Base-by-base conservation (phyloP, 2,329 filamentous ascomycete genomes). In the Ceratocystis eucalypticola region DNA sequence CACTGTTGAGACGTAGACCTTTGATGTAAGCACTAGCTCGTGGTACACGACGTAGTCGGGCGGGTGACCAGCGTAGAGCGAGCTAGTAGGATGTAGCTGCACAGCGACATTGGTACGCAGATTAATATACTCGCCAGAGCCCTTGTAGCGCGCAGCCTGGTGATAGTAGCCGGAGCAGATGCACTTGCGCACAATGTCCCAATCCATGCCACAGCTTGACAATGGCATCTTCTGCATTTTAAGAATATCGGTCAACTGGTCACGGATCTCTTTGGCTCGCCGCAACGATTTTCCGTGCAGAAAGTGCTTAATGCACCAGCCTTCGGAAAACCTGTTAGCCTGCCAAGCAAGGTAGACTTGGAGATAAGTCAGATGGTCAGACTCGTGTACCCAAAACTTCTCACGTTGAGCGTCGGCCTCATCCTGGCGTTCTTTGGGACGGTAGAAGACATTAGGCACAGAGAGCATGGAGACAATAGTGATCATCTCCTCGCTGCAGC, bases 131-230 rank as follows among this genome's bases (percentile, higher is more conserved):
- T 99, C 95, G 71, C 94, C 94, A 17, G 96, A 90, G 2, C 94
- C 95, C 77, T 96, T 96, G 69, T 95, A 91, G 72, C 92, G 91
- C 37, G 94, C 94, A 5, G 94, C 94, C 78, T 99, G 94, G 73
- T 97, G 93, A 77, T 97, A 99, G 79, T 96, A 99, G 12, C 94
- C 94, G 0, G 89, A 91, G 79, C 95, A 99, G 73, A 99, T 96
- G 74, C 93, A 97, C 75, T 94, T 93, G 69, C 94, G 87, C 66
- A 97, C 91, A 8, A 95, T 80, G 74, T 99, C 95, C 89, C 94
- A 96, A 77, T 99, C 95, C 55, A 93, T 97, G 41, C 94, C 94
- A 72, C 92, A 96, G 75, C 88, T 92, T 55, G 85, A 79, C 71
- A 97, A 82, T 64, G 83, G 76, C 91, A 99, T 94, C 74, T 94